Percentiles rank a stretch among this genome's conserved stretches.
These are phyloP conservation scores for Hysterium pulicare DNA, from an alignment of 2,329 filamentous ascomycete species.

Conservation along the genomic window DNA sequence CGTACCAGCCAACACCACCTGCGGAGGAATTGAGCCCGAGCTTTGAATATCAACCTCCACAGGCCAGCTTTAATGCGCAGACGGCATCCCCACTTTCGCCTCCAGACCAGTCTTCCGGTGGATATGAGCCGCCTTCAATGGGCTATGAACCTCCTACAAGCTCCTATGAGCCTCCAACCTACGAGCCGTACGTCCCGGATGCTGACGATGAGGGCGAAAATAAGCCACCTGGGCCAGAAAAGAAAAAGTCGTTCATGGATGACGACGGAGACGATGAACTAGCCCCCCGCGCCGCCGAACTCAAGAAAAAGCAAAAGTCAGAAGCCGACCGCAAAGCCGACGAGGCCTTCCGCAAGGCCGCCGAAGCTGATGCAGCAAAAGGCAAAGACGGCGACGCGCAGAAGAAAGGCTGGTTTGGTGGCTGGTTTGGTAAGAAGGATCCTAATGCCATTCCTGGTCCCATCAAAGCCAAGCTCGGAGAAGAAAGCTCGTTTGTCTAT, in stretches of 20 bases:
- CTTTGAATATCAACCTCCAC: slow-evolving; percentile 25
- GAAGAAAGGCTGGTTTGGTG: slow-evolving; percentile 70
- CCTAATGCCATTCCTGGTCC: slow-evolving; percentile 62
- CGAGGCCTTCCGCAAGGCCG: slow-evolving; percentile 80
- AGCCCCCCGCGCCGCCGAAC: slow-evolving; percentile 49
- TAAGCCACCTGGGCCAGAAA: slow-evolving; percentile 45
- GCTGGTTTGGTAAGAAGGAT: slow-evolving; percentile 73
- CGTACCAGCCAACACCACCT: slow-evolving; percentile 29
- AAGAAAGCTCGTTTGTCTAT: slow-evolving; percentile 89
- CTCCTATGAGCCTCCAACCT: slow-evolving; percentile 35
- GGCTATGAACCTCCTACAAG: slow-evolving; percentile 25
- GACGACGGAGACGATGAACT: slow-evolving; percentile 72
- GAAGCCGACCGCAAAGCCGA: slow-evolving; percentile 70
- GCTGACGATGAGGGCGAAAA: slow-evolving; percentile 34
- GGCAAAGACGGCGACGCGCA: slow-evolving; percentile 40
- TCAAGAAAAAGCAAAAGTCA: slow-evolving; percentile 56
- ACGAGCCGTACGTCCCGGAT: slow-evolving; percentile 50
- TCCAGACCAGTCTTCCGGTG: slow-evolving; percentile 5
- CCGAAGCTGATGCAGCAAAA: slow-evolving; percentile 66
- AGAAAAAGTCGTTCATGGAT: slow-evolving; percentile 73
- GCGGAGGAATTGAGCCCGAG: slow-evolving; percentile 18
- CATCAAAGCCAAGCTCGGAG: slow-evolving; percentile 91
- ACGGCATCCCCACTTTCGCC: slow-evolving; percentile 9
- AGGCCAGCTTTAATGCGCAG: slow-evolving; percentile 23
- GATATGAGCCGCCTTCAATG: slow-evolving; percentile 20